phyloP scores from a whole-genome alignment of 352 stramenopile species.

The Pythium plurisporium region DNA sequence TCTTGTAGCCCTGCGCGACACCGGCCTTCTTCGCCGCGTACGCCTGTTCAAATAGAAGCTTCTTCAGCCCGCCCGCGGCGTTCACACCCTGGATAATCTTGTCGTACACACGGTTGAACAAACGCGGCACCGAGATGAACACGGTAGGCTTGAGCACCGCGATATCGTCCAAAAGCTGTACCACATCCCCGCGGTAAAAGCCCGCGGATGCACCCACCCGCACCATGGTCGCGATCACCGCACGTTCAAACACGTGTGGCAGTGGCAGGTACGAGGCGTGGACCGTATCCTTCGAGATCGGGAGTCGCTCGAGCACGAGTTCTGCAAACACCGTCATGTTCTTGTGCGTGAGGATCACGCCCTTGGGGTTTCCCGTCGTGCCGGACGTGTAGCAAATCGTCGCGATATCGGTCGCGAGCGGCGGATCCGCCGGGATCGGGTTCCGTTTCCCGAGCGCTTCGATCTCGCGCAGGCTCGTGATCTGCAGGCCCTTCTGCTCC shows the following conservation, averaged over 20 bases:
- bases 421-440: conserved; percentile 40
- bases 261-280: conserved; percentile 90
- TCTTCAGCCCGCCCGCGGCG: conserved; percentile 26
- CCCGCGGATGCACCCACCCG: conserved; percentile 64
- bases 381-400: conserved; percentile 89
- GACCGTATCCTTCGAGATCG: conserved; percentile 21
- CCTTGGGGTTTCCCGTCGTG: conserved; percentile 72
- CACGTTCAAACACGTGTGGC: conserved; percentile 94
- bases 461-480: conserved; percentile 45
- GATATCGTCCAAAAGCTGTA: conserved; percentile 91
- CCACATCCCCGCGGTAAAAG: conserved; percentile 77
- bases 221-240: conserved; percentile 84
- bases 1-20: conserved; percentile 26
- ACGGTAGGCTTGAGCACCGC: conserved; percentile 87
- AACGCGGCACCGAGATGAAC: conserved; percentile 88
- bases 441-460: conserved; percentile 34
- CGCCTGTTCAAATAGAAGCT: conserved; percentile 33
- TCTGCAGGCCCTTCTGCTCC: conserved; percentile 27
- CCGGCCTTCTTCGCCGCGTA: conserved; percentile 38
- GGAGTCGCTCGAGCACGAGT: conserved; percentile 20
- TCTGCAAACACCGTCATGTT: conserved; percentile 39
- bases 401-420: conserved; percentile 72
- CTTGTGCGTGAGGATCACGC: conserved; percentile 55
- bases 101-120: conserved; percentile 86
- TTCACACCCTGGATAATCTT: conserved; percentile 66